Evolutionary conservation across 192 early-diverging fungal species (phyloP), one percentile per base, ranked within the genome.

Genomic region (Entomortierella beljakovae): DNA sequence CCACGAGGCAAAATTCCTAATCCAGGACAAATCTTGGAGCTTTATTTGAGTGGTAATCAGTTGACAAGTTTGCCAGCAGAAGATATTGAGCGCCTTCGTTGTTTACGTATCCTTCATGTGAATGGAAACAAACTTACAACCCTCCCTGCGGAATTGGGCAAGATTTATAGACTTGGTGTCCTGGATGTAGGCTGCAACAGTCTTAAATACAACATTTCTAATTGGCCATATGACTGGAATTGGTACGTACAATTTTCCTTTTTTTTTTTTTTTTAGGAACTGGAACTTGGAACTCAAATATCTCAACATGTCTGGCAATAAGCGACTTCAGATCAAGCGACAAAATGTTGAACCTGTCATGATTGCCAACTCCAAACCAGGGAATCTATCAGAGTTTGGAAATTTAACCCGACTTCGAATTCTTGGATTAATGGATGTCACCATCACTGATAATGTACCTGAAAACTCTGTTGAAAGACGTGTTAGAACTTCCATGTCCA

Each of bases 161-260:
- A 97, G 82, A 87, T 97, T 18, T 84, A 91, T 60, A 85, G 89
- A 26, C 83, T 97, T 37, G 64, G 87, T 5, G 90, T 90, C n/a
- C 81, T 97, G 16, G 96, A 97, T 80, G 91, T 95, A 11, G 93
- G 96, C 43, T 92, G 91, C 75, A 95, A 97, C 61, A 86, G 89
- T 32, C 84, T 97, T 51, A 94, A 94, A 83, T 97, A 96, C 80
- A 97, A 97, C 69, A 94, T 96, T 61, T 89, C 93, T 42, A 97
- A 97, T 80, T 97, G 95, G 94, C 93, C 92, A 16, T 96, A 94
- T 74, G 96, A 97, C 70, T 97, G 96, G 96, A 97, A 97, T 71
- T 97, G 96, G 94, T 88, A 84, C 54, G 68, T 48, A 3, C 37
- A 58, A 5, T 34, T 57, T 46, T 46, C 15, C 20, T 46, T 46